Evolutionary conservation across 2,329 filamentous ascomycete species (phyloP).

Genomic region (Helminthosporium solani): DNA sequence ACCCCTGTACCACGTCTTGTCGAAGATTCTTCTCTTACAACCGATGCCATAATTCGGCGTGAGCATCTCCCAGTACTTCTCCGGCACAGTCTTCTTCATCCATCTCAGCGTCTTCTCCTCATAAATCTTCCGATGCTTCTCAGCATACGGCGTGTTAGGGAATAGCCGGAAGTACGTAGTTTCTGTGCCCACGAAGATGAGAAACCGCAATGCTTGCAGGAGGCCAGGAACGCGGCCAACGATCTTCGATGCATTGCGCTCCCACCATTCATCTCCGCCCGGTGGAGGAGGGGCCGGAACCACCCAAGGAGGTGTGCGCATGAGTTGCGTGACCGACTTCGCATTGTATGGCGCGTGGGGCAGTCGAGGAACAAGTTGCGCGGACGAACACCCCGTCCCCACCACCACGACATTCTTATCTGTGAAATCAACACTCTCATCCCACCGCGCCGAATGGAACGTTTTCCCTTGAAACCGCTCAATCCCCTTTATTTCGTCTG

Average conservation of each 20-base stretch:
- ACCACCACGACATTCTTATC: conserved; percentile 59
- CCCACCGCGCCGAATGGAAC: conserved; percentile 60
- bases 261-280: conserved; percentile 45
- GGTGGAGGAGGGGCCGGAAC: conserved; percentile 45
- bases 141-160: conserved; percentile 42
- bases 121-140: conserved; percentile 40
- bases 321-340: conserved; percentile 60
- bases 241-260: conserved; percentile 50
- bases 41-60: conserved; percentile 64
- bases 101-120: conserved; percentile 49
- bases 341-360: conserved; percentile 50
- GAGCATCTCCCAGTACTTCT: conserved; percentile 62
- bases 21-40: conserved; percentile 65
- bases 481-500: conserved; percentile 53
- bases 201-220: conserved; percentile 48
- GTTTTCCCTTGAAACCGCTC: conserved; percentile 57
- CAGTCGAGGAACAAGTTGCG: conserved; percentile 57
- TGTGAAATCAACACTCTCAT: conserved; percentile 53
- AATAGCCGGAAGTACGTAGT: conserved; percentile 52
- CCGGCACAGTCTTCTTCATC: conserved; percentile 54
- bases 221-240: conserved; percentile 56
- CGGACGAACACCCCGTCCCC: conserved; percentile 60
- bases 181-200: conserved; percentile 47
- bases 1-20: conserved; percentile 56
- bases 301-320: conserved; percentile 61